Evolutionary conservation across 352 stramenopile species (phyloP), one percentile per base, ranked within the genome.

Genomic region (Thalassiosira exigua): DNA sequence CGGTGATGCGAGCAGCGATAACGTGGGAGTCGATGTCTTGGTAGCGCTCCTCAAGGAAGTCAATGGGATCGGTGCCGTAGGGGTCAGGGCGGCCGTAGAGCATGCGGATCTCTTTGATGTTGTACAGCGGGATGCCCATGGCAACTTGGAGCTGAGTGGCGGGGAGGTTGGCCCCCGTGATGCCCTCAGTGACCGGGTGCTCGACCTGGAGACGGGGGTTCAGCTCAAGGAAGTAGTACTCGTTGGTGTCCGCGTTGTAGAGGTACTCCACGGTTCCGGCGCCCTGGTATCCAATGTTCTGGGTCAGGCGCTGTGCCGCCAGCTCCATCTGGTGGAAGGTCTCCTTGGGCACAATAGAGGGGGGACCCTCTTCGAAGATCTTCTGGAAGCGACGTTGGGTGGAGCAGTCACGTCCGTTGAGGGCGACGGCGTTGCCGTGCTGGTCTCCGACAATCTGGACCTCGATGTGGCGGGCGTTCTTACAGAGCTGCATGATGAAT

Each of bases 171-270:
- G 98, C 96, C 69, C 96, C 95, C 19, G 97, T 99, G 81, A 99
- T 98, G 91, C 98, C 98, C 82, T 99, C 98, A 22, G 98, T 99
- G n/a, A 99, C 97, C 26, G 98, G 97, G 84, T 99, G 98, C 89
- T 99, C 98, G 61, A 99, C 90, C 91, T 99, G 97, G 33, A 99
- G 95, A 89, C 98, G 96, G 41, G 98, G 97, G 91, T 99, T 99
- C 48, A 99, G 94, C 89, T 99, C 98, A 14, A 99, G 83, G 12
- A 99, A 82, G 80, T 99, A 99, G 90, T 90, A 92, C 71, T 90
- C 86, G 80, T 79, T 93, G 46, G 79, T 79, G 75, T 74, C 44
- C 17, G 98, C 91, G 83, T 99, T 96, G 58, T 99, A 92, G 0
- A 99, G 88, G 79, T 99, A 99, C 90, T 99, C 97, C 22, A 99